Conservation (phyloP, 2,329 filamentous ascomycete species). For the Ophiostoma pallidulum region DNA sequence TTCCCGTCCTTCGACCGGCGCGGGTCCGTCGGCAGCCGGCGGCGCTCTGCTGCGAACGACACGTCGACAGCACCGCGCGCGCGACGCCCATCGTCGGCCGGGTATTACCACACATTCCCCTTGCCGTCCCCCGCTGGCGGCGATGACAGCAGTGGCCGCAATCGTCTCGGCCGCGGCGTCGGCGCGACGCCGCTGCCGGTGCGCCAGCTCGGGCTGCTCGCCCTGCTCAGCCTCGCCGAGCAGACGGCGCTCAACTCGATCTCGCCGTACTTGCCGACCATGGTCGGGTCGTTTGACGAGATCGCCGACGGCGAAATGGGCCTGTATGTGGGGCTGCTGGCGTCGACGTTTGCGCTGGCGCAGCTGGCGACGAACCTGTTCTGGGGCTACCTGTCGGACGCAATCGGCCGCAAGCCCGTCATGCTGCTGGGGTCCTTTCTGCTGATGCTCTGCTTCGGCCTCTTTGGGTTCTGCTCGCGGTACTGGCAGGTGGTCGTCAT, state of each 20-base stretch:
- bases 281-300: constrained; percentile 79
- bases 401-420: constrained; percentile 71
- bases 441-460: constrained; percentile 69
- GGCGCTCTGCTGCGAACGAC: too few relatives aligned
- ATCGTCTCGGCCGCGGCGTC: too few relatives aligned
- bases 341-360: constrained; percentile 83
- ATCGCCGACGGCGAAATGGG: constrained; percentile 64
- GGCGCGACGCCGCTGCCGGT: constrained; percentile 62
- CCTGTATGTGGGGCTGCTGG: constrained; percentile 81
- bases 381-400: constrained; percentile 78
- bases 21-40: constrained; percentile 12
- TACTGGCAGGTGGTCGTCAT: constrained; percentile 80
- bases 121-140: constrained; percentile 56
- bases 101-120: constrained; percentile 75
- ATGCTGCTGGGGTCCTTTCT: constrained; percentile 75
- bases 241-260: constrained; percentile 97
- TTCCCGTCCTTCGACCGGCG: constrained; percentile 30
- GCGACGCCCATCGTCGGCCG: constrained; percentile 31
- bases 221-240: constrained; percentile 81
- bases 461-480: constrained; percentile 76
- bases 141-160: constrained; percentile 35
- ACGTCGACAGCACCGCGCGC: too few relatives aligned
- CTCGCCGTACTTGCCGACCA: constrained; percentile 85
- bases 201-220: constrained; percentile 73
- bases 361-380: constrained; percentile 89